Base-by-base conservation (phyloP, 352 stramenopile species). In the Paralagenidium karlingii region DNA sequence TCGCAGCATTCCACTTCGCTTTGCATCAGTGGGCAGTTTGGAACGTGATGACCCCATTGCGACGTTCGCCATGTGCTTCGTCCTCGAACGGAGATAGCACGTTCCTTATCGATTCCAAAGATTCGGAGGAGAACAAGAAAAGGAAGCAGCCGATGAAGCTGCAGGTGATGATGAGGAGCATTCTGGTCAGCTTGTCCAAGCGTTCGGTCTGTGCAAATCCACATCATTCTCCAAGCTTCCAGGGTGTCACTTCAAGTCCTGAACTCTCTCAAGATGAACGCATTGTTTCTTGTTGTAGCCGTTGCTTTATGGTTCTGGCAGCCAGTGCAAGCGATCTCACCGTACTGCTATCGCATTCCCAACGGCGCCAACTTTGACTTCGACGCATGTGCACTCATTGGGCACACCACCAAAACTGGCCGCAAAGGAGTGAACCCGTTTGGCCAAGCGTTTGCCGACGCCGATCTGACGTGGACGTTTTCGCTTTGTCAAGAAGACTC, bases 401-500 rank as follows among this genome's bases (percentile, higher is more conserved):
- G 59, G 19, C 59, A 69, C 39, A 24, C 42, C 1, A 19, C 58
- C 26, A 16, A 24, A 13, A 26, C 18, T 0, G 42, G 46, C 20
- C 43, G 28, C 13, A 34, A 52, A 8, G 34, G 40, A 3, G 39
- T 20, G 19, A 71, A 68, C 31, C 26, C 34, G 1, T 82, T 82
- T 40, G 68, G 68, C 25, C 2, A 47, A 19, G 65, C 49, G 16
- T 80, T 73, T 34, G 32, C 45, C 10, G 21, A 22, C 0, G 40
- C 38, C 2, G 53, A 43, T 1, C 36, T 38, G 2, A 30, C 38
- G 24, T 66, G 55, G 59, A 63, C 54, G 3, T 38, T 18, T 0
- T 59, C 53, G 40, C 40, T 73, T 18, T 82, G 70, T 49, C 18
- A 70, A 40, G 43, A 44, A 13, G 68, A 84, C 38, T 58, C 48